Evolutionary conservation across 371 early-diverging fungal species (phyloP).

Genomic region (Mucor plumbeus): DNA sequence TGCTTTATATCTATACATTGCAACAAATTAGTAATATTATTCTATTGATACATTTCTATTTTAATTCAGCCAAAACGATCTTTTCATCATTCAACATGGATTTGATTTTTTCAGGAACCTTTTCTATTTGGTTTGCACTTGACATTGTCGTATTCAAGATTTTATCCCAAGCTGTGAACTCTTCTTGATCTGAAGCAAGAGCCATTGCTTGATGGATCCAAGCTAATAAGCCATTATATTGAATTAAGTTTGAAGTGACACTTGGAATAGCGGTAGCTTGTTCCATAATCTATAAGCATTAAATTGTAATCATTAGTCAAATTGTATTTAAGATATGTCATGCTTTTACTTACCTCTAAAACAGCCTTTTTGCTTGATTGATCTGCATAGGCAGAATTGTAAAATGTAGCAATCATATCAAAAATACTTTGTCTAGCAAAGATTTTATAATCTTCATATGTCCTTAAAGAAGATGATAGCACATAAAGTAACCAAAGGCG

Average conservation of each 20-base stretch:
- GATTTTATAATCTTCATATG: slow-evolving; percentile 67
- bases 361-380: slow-evolving; percentile 42
- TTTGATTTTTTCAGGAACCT: slow-evolving; percentile 27
- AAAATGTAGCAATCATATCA: slow-evolving; percentile 68
- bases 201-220: slow-evolving; percentile 61
- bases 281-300: slow-evolving; percentile 51
- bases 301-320: neutral
- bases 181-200: slow-evolving; percentile 34
- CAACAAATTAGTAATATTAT: too few species aligned
- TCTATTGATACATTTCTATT: neutral
- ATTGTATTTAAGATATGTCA: neutral
- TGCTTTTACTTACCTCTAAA: slow-evolving; percentile 32
- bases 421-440: slow-evolving; percentile 74
- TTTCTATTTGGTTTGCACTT: slow-evolving; percentile 13
- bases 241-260: slow-evolving; percentile 57
- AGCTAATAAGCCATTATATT: slow-evolving; percentile 61
- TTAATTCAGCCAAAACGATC: slow-evolving; percentile 16
- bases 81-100: slow-evolving; percentile 22
- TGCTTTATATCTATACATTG: neutral
- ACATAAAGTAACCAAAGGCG: slow-evolving; percentile 78
- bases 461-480: slow-evolving; percentile 55
- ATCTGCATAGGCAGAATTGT: slow-evolving; percentile 72
- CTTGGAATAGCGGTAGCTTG: slow-evolving; percentile 58
- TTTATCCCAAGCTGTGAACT: slow-evolving; percentile 26
- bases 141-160: slow-evolving; percentile 22